phyloP scores from a whole-genome alignment of 768 basidiomycete genomes.

The Xerocomellus amylosporus region DNA sequence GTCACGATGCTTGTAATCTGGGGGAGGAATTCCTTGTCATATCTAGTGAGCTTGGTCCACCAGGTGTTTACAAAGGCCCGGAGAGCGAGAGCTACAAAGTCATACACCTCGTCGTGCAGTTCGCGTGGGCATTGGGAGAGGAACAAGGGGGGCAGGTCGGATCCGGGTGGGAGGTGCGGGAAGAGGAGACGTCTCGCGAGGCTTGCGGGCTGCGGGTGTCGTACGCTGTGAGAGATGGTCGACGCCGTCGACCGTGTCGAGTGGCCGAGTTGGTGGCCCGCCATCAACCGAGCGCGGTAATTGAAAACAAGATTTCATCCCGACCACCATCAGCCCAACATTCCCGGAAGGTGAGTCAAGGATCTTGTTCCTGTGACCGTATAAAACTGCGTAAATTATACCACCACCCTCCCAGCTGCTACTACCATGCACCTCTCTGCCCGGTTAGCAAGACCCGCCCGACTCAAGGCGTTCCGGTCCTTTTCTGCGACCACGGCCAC shows the following conservation, averaged over 20 bases:
- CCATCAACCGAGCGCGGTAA: constrained; percentile 3
- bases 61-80: constrained; percentile 79
- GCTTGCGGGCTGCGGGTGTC: constrained; percentile 32
- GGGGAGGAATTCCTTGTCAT: constrained; percentile 80
- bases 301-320: background rate
- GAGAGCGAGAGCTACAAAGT: constrained; percentile 75
- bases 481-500: constrained; percentile 23
- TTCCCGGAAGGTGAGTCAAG: background rate
- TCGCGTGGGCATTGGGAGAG: constrained; percentile 47
- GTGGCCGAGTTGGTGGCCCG: constrained; percentile 3
- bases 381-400: constrained; percentile 19
- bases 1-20: constrained; percentile 61
- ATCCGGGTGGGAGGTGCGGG: constrained; percentile 43
- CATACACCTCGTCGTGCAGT: constrained; percentile 57
- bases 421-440: constrained; percentile 19
- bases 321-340: background rate
- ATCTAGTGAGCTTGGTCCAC: constrained; percentile 82
- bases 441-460: constrained; percentile 11
- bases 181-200: constrained; percentile 64
- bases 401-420: background rate
- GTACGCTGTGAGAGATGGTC: constrained; percentile 15
- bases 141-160: constrained; percentile 55
- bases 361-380: background rate
- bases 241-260: constrained; percentile 27
- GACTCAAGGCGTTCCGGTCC: constrained; percentile 9